Conservation (phyloP, 2,329 filamentous ascomycete genomes). For the Phialemonium atrogriseum region DNA sequence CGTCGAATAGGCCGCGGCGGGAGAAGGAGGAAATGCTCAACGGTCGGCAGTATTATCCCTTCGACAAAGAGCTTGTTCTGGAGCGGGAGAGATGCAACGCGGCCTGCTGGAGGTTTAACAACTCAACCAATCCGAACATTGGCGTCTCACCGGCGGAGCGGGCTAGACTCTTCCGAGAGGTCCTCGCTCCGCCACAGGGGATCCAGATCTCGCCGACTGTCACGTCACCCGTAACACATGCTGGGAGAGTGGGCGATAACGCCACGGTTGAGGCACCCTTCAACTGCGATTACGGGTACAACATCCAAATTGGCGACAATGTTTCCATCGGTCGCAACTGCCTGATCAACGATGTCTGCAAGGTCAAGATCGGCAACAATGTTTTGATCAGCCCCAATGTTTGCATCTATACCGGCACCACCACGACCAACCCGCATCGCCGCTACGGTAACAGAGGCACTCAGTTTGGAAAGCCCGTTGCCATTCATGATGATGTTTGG, state of each 20-base stretch:
- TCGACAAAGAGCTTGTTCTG: conserved; percentile 65
- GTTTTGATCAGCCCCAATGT: conserved; percentile 77
- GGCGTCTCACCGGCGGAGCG: conserved; percentile 63
- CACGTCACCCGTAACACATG: conserved; percentile 41
- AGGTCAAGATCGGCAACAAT: conserved; percentile 72
- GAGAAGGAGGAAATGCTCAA: conserved; percentile 89
- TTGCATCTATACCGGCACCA: conserved; percentile 70
- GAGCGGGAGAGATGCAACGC: conserved; percentile 80
- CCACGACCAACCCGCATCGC: conserved; percentile 63
- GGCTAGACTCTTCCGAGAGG: conserved; percentile 61
- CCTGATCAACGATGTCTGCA: conserved; percentile 77
- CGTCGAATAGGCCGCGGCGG: conserved; percentile 34
- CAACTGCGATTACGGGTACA: conserved; percentile 86
- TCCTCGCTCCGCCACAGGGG: conserved; percentile 55
- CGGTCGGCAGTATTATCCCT: conserved; percentile 72
- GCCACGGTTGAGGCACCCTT: conserved; percentile 83
- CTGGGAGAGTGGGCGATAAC: conserved; percentile 62
- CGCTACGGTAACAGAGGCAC: conserved; percentile 67
- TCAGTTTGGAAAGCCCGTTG: conserved; percentile 62
- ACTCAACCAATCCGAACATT: conserved; percentile 65
- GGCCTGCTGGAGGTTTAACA: conserved; percentile 82
- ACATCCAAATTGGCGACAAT: conserved; percentile 79
- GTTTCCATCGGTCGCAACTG: conserved; percentile 79
- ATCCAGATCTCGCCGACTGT: conserved; percentile 48
- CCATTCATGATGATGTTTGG: conserved; percentile 80